Conservation (phyloP, 208 protist species). For the Crithidia sp. region DNA sequence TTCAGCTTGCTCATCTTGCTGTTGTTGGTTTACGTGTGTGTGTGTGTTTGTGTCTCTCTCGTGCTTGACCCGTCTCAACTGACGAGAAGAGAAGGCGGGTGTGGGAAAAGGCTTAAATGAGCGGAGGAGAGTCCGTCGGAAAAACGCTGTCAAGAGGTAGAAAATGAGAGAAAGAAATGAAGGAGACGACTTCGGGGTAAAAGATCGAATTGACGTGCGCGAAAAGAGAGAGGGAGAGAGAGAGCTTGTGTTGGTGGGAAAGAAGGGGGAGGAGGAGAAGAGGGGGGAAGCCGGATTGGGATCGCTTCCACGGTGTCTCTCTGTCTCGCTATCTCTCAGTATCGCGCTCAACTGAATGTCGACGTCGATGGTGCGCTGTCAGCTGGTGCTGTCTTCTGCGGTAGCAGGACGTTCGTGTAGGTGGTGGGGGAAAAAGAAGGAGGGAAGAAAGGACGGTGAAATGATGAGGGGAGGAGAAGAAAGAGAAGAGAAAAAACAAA, state of each 20-base stretch:
- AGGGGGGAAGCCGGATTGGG: background rate
- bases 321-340: too few relatives aligned
- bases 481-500: constrained; percentile 4
- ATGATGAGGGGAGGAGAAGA: background rate
- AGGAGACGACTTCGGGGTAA: too few relatives aligned
- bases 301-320: background rate
- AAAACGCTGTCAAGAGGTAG: background rate
- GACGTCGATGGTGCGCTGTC: too few relatives aligned
- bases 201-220: too few relatives aligned
- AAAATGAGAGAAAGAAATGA: background rate
- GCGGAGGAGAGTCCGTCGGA: too few relatives aligned
- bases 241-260: background rate
- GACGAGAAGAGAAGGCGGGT: too few relatives aligned
- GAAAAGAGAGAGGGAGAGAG: too few relatives aligned
- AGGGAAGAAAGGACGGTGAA: background rate
- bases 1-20: background rate
- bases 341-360: too few relatives aligned
- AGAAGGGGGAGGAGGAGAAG: background rate
- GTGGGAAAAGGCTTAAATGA: background rate
- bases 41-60: background rate
- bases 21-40: background rate
- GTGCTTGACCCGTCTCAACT: too few relatives aligned
- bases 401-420: too few relatives aligned
- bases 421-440: background rate
- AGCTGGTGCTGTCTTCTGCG: too few relatives aligned